Conservation (phyloP, 768 basidiomycete species). For the Suillus subalutaceus region DNA sequence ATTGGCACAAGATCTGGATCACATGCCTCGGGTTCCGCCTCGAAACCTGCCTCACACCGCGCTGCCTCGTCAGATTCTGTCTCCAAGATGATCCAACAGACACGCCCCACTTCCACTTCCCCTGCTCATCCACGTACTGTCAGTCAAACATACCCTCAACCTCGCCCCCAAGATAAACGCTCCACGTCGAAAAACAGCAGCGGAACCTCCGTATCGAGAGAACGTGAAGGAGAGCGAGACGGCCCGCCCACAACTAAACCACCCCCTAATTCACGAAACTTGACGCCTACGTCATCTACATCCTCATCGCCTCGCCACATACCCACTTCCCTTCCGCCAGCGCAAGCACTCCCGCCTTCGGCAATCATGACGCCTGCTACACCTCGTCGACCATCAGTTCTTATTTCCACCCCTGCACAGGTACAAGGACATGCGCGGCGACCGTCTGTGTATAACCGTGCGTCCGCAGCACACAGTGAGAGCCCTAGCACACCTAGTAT, state of each 20-base stretch:
- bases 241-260: constrained; percentile 26
- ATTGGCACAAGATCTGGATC: constrained; percentile 15
- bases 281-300: constrained; percentile 61
- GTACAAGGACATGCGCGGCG: constrained; percentile 34
- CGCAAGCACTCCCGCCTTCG: constrained; percentile 39
- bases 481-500: constrained; percentile 33
- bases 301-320: constrained; percentile 58
- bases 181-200: constrained; percentile 21
- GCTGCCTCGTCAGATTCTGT: constrained; percentile 29
- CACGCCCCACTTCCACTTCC: constrained; percentile 22
- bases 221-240: constrained; percentile 23
- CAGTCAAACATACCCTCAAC: constrained; percentile 4
- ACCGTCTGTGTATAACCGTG: constrained; percentile 45
- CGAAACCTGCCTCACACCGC: constrained; percentile 29
- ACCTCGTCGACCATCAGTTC: constrained; percentile 43
- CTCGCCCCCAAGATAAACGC: constrained; percentile 12
- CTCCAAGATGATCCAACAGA: constrained; percentile 8
- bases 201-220: constrained; percentile 30
- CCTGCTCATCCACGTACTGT: constrained; percentile 27
- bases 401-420: constrained; percentile 38
- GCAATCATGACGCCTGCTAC: constrained; percentile 48
- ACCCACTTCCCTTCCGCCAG: constrained; percentile 40
- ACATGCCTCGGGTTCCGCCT: constrained; percentile 15
- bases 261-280: constrained; percentile 44
- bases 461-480: constrained; percentile 43